Conservation (phyloP, 202 grass and related monocot species). For the Dendrocalamus latiflorus region DNA sequence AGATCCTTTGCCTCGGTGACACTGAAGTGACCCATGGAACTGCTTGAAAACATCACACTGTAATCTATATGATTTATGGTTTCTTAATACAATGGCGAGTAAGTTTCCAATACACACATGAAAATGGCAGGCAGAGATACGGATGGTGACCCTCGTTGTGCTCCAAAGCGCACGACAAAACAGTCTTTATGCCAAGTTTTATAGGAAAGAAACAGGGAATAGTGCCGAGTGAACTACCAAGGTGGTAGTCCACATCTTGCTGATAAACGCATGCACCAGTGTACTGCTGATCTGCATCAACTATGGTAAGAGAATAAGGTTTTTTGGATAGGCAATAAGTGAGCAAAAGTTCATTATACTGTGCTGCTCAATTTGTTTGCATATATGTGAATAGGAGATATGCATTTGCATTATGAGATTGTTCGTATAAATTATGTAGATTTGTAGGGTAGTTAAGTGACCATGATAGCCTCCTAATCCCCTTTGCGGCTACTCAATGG, state of each 20-base stretch:
- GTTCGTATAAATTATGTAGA: conserved; percentile 1
- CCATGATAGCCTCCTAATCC: conserved; percentile 20
- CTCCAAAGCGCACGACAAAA: no score
- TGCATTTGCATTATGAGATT: conserved; percentile 26
- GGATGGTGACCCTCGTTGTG: no score
- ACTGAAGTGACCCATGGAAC: conserved; percentile 40
- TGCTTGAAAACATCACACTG: conserved; percentile 12
- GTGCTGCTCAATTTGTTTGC: no score
- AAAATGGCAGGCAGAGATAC: conserved; percentile 14
- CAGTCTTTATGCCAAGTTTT: no score
- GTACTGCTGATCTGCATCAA: no score
- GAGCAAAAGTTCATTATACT: no score
- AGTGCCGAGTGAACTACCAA: no score
- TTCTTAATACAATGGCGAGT: conserved; percentile 1
- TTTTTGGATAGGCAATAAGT: no score
- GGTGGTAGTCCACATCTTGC: no score
- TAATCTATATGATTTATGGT: conserved; percentile 1
- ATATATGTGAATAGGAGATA: not conserved
- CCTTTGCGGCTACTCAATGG: conserved; percentile 39
- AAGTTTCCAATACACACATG: not conserved
- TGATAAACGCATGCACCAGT: no score
- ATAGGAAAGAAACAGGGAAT: no score
- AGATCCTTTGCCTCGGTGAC: conserved; percentile 47
- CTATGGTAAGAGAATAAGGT: no score
- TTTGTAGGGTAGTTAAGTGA: conserved; percentile 11